Percentiles rank a stretch among this genome's conserved stretches.
Evolutionary conservation across 179 eudicot genomes (phyloP).

Genomic region (Sideroxylon spinosum): DNA sequence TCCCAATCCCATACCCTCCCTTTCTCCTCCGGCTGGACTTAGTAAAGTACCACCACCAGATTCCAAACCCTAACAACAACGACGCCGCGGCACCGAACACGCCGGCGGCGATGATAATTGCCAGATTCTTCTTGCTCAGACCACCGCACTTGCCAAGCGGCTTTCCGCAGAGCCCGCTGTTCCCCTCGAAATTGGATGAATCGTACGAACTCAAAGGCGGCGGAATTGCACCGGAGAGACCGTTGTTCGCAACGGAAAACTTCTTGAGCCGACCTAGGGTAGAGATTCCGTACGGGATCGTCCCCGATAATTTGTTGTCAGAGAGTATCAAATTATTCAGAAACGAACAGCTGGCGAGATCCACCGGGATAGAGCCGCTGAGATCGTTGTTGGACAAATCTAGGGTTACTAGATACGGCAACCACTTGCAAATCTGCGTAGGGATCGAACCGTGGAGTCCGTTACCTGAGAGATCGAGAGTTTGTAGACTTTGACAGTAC

Average conservation of each 20-base stretch:
- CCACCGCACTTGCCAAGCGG: slow-evolving; percentile 61
- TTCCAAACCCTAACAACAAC: slow-evolving; percentile 66
- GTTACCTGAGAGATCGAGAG: slow-evolving; percentile 79
- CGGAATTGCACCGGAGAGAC: slow-evolving; percentile 55
- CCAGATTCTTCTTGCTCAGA: slow-evolving; percentile 66
- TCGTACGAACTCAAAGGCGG: slow-evolving; percentile 18
- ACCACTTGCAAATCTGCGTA: slow-evolving; percentile 53
- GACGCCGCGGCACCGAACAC: slow-evolving; percentile 72
- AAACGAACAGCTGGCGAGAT: slow-evolving; percentile 55
- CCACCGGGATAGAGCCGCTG: slow-evolving; percentile 59
- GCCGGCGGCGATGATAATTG: slow-evolving; percentile 81
- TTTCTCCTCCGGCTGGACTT: slow-evolving; percentile 38
- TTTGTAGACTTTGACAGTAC: slow-evolving; percentile 49
- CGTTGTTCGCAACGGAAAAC: slow-evolving; percentile 62
- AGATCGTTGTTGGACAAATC: slow-evolving; percentile 64
- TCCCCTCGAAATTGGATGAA: slow-evolving; percentile 44
- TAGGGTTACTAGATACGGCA: slow-evolving; percentile 65
- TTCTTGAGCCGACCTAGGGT: slow-evolving; percentile 48
- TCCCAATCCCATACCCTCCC: slow-evolving; percentile 62
- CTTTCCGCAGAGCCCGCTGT: slow-evolving; percentile 59
- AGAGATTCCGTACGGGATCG: slow-evolving; percentile 52
- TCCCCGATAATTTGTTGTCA: slow-evolving; percentile 53
- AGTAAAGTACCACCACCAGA: slow-evolving; percentile 78
- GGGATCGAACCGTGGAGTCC: slow-evolving; percentile 60
- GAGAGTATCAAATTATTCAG: slow-evolving; percentile 52